Evolutionary conservation across 1,284 basidiomycete species (phyloP), one percentile per base, ranked within the genome.

Genomic region (Vanrija sp.): DNA sequence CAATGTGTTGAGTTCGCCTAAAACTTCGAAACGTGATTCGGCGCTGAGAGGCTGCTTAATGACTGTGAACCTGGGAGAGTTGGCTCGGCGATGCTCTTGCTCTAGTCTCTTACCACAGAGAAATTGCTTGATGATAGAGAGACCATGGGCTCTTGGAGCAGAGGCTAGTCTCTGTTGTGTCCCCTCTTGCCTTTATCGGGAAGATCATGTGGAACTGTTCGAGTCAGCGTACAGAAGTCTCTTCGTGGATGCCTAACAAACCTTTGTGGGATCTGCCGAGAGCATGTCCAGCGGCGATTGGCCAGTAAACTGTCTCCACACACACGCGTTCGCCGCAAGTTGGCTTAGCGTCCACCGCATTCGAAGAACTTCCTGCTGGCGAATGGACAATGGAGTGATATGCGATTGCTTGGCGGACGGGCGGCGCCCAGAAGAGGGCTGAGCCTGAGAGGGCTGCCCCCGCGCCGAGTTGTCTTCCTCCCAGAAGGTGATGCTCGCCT

Each of bases 341-440:
- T 60, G 56, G 4, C 51, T 63, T 7, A 65, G 62, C 1, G 61
- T 59, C 66, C 67, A 71, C 43, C 57, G 61, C 59, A 68, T 65
- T 18, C 64, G 60, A 26, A 64, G 47, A 29, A 65, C 54, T 49
- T 71, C 69, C 38, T 68, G 67, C 46, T 58, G 58, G 15, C 56
- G 47, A 5, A 66, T 61, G 38, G 62, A 34, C 12, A 34, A 12
- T 34, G 34, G 34, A 12, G 34, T 15, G 12, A 34, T 15, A 8
- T 12, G 9, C 10, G 4, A 6, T 12, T 12, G 34, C 10, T 34
- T 58, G 12, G 44, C 58, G 3, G 16, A 38, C 45, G 6, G 49
- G 43, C 64, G 59, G 63, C 12, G 55, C 43, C 9, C 44, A 43
- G 2, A 54, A 55, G 34, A 19, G 50, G 16, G 9, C 6, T 21